phyloP scores from a whole-genome alignment of 2,329 filamentous ascomycete genomes.

The Apiospora marii region DNA sequence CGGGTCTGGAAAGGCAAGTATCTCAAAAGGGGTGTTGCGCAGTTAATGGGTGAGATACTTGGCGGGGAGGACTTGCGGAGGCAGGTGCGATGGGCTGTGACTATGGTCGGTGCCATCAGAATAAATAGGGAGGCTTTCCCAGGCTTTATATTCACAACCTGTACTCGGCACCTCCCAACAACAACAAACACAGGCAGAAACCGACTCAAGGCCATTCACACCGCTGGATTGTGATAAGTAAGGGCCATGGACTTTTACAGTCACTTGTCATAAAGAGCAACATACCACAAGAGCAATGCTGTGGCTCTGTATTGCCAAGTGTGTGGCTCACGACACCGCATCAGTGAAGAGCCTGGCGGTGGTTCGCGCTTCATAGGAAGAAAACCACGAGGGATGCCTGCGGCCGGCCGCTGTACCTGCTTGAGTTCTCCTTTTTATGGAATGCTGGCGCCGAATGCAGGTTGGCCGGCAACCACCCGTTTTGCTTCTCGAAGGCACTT shows the following conservation, averaged over 20 bases:
- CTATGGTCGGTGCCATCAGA: neutral
- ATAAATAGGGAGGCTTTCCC: neutral
- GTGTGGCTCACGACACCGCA: neutral
- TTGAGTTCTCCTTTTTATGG: conserved; percentile 1
- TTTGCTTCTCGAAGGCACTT: neutral
- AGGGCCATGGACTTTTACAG: neutral
- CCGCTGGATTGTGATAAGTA: neutral
- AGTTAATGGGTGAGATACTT: neutral
- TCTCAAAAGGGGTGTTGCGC: neutral
- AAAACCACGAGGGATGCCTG: conserved; percentile 24
- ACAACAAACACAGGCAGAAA: neutral
- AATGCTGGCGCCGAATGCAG: neutral
- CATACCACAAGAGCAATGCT: conserved; percentile 18
- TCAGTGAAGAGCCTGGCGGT: neutral
- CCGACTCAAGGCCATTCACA: neutral
- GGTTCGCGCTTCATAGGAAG: neutral
- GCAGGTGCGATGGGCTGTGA: neutral
- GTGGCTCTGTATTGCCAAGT: conserved; percentile 16
- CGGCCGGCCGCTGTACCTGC: conserved; percentile 25
- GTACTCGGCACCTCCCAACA: neutral
- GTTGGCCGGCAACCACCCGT: neutral
- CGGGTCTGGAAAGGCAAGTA: neutral
- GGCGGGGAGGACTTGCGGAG: neutral
- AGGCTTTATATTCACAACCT: neutral
- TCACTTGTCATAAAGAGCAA: neutral